Conservation (phyloP, 2,329 filamentous ascomycete genomes). For the Verticillium albo-atrum region DNA sequence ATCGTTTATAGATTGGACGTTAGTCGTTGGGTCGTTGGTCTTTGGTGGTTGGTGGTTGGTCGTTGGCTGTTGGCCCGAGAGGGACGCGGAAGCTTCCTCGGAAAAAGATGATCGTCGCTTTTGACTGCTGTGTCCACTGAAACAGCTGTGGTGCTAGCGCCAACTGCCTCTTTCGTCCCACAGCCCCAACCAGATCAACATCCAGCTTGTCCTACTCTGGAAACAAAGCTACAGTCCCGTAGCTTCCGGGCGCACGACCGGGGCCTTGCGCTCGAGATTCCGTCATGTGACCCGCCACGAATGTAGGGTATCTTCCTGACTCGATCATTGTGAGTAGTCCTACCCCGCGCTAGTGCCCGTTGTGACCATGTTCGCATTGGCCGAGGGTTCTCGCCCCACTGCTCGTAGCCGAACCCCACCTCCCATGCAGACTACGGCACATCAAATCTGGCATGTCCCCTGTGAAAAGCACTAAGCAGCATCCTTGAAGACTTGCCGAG, state of each 20-base stretch:
- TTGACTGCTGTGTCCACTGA: not conserved
- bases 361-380: not conserved
- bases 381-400: not conserved
- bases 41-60: not conserved
- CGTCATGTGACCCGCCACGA: not conserved
- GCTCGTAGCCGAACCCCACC: not conserved
- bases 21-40: too few species aligned
- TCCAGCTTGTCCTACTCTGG: not conserved
- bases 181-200: not conserved
- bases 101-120: not conserved
- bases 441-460: not conserved
- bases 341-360: not conserved
- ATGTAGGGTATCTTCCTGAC: not conserved
- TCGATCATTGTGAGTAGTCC: not conserved
- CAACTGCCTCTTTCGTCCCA: not conserved
- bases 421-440: not conserved
- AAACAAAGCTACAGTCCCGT: not conserved
- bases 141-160: not conserved
- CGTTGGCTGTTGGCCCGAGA: not conserved
- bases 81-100: not conserved
- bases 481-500: not conserved
- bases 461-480: not conserved
- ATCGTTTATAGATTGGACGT: not conserved
- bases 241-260: not conserved
- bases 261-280: not conserved